Evolutionary conservation across 768 basidiomycete genomes (phyloP).

Genomic region (Pleurotus tuber-regium): DNA sequence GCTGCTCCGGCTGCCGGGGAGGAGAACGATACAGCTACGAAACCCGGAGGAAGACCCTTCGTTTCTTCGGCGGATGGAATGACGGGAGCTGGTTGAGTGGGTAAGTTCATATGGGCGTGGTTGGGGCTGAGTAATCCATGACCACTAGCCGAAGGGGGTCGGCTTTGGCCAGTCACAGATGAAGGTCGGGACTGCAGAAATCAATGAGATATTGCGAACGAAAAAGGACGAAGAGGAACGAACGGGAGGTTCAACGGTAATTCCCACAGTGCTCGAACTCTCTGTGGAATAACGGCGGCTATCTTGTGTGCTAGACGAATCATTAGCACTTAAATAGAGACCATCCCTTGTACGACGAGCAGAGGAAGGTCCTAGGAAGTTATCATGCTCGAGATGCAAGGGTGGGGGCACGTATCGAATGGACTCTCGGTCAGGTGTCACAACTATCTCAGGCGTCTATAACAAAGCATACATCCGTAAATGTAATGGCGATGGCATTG

Average conservation of each 20-base stretch:
- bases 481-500: too few relatives aligned
- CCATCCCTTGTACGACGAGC: background rate
- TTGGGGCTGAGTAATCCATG: constrained; percentile 5
- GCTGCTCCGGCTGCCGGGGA: background rate
- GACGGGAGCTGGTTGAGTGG: constrained; percentile 1
- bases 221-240: background rate
- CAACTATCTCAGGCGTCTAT: constrained; percentile 3
- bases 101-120: background rate
- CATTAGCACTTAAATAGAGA: background rate
- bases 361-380: constrained; percentile 6
- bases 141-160: constrained; percentile 1
- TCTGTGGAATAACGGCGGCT: background rate
- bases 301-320: background rate
- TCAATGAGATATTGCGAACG: background rate
- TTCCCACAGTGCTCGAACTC: constrained; percentile 3
- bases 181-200: background rate
- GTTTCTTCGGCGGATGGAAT: background rate
- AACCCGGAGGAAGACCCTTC: constrained; percentile 1
- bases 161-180: background rate
- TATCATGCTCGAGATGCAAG: constrained; percentile 4
- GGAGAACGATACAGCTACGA: constrained; percentile 1
- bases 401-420: background rate
- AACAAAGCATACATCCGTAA: too few relatives aligned
- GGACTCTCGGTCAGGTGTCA: background rate
- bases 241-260: constrained; percentile 7